Evolutionary conservation across 345 rosid species (phyloP), one percentile per base, ranked within the genome.

Genomic region (Linum tenue): DNA sequence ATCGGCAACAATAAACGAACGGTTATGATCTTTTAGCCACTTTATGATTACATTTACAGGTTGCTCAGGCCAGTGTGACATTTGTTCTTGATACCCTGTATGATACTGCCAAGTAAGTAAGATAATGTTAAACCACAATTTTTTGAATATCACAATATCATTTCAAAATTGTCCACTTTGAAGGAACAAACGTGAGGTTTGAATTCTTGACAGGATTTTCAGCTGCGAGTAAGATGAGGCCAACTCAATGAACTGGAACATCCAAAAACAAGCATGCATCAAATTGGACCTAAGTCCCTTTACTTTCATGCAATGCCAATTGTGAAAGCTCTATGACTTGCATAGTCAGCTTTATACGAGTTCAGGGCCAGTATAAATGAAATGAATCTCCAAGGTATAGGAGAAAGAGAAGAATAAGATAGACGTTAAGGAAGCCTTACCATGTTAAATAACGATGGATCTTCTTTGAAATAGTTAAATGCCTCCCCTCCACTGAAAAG

Each of bases 51-150:
- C 81, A 67, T 88, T 88, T 69, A 90, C 88, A 15, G 99, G 97
- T 71, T 70, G 86, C 78, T 88, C 95, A 36, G 99, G 97, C 99
- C 99, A 94, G 70, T 77, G 89, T 8, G 84, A 78, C 99, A 94
- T 94, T 79, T 94, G 97, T 68, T 91, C 88, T 68, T 88, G 92
- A 77, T 94, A 94, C 62, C 99, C 95, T 66, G 92, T 62, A 77
- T 94, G 99, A 84, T 90, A 94, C 99, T 94, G 79, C 59, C 67
- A 77, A 48, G 64, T 70, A 66, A 69, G 76, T 53, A 6, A 68
- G 68, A 63, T 31, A 51, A 63, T 73, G 76, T 73, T 73, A 64
- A 42, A 15, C 64, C 36, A 56, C 2, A 48, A 57, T 59, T 37
- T 41, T 4, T n/a, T 4, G 7, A 60, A 1, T 3, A 1, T 56